Evolutionary conservation across 2,329 filamentous ascomycete genomes (phyloP).

Genomic region (Leptoxyphium fumago): DNA sequence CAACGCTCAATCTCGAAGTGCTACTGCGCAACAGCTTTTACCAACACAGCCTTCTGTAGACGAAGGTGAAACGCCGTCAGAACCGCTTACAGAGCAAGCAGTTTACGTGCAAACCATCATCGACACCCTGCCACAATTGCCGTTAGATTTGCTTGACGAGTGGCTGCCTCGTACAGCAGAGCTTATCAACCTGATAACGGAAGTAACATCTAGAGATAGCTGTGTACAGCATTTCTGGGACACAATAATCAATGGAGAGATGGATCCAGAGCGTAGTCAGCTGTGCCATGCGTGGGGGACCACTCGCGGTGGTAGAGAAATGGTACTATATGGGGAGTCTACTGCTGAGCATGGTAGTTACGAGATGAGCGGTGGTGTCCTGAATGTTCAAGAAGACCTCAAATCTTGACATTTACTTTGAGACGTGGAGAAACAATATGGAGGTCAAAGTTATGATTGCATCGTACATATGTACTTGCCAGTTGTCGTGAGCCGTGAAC

Average conservation of each 20-base stretch:
- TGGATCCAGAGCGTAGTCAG: conserved; percentile 73
- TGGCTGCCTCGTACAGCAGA: conserved; percentile 64
- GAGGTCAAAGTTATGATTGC: too few relatives aligned
- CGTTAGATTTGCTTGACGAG: conserved; percentile 55
- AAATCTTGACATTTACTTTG: too few relatives aligned
- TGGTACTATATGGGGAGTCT: conserved; percentile 34
- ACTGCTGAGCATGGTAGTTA: conserved; percentile 20
- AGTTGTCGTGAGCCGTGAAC: too few relatives aligned
- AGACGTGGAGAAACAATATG: too few relatives aligned
- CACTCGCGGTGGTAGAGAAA: conserved; percentile 43
- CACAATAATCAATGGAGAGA: conserved; percentile 62
- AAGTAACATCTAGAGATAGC: conserved; percentile 45
- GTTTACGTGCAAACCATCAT: conserved; percentile 62
- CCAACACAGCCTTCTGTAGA: conserved; percentile 24
- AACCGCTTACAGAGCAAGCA: conserved; percentile 57
- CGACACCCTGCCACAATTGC: conserved; percentile 62
- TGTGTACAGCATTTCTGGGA: conserved; percentile 67
- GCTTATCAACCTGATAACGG: conserved; percentile 48
- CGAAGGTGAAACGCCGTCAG: conserved; percentile 8
- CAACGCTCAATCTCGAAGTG: conserved; percentile 45
- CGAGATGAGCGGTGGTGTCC: conserved; percentile 43
- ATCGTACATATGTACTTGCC: too few relatives aligned
- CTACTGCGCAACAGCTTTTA: conserved; percentile 30
- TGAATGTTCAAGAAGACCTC: conserved; percentile 6
- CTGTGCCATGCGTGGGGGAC: conserved; percentile 81